Evolutionary conservation across 129 eudicot species (phyloP).

Genomic region (Artemisia tridentata): DNA sequence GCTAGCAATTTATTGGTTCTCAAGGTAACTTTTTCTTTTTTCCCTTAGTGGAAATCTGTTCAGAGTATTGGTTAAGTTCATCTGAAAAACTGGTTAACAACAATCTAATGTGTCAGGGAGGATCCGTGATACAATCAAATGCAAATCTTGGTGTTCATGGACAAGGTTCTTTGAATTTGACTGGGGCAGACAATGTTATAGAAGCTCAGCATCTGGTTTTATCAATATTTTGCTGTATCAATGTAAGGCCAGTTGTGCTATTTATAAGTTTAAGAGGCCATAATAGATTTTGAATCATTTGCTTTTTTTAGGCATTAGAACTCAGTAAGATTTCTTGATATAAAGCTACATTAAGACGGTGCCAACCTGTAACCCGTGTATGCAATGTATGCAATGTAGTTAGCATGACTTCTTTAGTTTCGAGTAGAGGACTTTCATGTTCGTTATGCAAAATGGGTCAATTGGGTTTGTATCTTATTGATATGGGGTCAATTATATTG

Average conservation of each 20-base stretch:
- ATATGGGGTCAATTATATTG: constrained; percentile 5
- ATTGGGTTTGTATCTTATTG: neutral
- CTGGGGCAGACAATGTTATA: constrained; percentile 87
- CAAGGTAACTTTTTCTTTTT: constrained; percentile 47
- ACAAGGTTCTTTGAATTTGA: constrained; percentile 87
- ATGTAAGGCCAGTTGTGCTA: constrained; percentile 53
- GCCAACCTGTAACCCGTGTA: neutral
- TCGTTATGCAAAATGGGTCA: neutral
- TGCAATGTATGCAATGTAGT: no score
- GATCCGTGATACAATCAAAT: constrained; percentile 83
- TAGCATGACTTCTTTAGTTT: no score
- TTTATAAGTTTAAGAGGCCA: constrained; percentile 9
- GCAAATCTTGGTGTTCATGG: constrained; percentile 98
- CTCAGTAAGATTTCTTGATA: neutral
- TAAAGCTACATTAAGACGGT: neutral
- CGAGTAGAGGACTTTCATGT: neutral
- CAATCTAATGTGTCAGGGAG: constrained; percentile 52
- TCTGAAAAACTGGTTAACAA: neutral
- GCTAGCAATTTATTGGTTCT: constrained; percentile 95
- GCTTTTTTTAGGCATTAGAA: neutral
- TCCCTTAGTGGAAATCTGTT: neutral
- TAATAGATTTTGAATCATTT: neutral
- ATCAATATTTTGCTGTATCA: constrained; percentile 80
- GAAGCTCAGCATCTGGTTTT: constrained; percentile 95
- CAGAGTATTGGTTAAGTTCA: neutral